phyloP scores from a whole-genome alignment of 169 alveolate genomes.

The Babesia sp. region DNA sequence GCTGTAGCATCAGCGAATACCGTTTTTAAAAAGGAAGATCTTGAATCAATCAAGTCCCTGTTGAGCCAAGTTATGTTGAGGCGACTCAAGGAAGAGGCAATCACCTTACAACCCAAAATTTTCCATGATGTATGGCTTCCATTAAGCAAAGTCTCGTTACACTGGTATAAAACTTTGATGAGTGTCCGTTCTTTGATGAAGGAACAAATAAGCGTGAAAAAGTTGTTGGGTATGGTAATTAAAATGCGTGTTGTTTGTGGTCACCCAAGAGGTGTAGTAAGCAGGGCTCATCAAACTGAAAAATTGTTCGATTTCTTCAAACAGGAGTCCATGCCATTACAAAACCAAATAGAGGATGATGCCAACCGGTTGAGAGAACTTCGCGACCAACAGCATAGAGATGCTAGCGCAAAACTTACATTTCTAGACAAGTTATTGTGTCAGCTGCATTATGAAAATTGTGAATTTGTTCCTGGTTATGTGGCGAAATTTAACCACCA shows the following conservation, averaged over 20 bases:
- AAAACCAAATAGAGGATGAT: slow-evolving; percentile 54
- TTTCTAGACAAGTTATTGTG: slow-evolving; percentile 86
- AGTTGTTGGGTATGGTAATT: slow-evolving; percentile 85
- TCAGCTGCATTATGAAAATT: slow-evolving; percentile 83
- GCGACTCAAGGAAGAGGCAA: slow-evolving; percentile 87
- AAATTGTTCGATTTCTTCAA: slow-evolving; percentile 79
- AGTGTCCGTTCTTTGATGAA: slow-evolving; percentile 77
- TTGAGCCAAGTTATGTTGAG: slow-evolving; percentile 84
- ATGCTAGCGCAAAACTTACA: slow-evolving; percentile 83
- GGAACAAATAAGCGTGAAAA: slow-evolving; percentile 80
- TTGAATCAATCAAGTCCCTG: slow-evolving; percentile 79
- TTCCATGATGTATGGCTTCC: slow-evolving; percentile 91
- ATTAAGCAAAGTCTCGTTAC: slow-evolving; percentile 76
- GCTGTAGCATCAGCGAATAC: slow-evolving; percentile 57
- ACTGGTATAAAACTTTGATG: slow-evolving; percentile 83
- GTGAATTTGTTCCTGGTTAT: slow-evolving; percentile 77
- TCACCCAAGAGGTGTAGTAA: slow-evolving; percentile 86
- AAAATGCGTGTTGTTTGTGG: slow-evolving; percentile 89
- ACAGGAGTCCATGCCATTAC: slow-evolving; percentile 62
- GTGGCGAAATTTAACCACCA: slow-evolving; percentile 49
- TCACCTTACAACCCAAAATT: slow-evolving; percentile 83
- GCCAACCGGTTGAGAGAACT: slow-evolving; percentile 69
- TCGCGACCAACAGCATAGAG: slow-evolving; percentile 82
- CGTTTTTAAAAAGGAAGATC: slow-evolving; percentile 72
- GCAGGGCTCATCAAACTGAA: slow-evolving; percentile 80